These are phyloP conservation scores for Macrophomina pseudophaseolina DNA, from an alignment of 2,329 filamentous ascomycete species.

Conservation along the genomic window DNA sequence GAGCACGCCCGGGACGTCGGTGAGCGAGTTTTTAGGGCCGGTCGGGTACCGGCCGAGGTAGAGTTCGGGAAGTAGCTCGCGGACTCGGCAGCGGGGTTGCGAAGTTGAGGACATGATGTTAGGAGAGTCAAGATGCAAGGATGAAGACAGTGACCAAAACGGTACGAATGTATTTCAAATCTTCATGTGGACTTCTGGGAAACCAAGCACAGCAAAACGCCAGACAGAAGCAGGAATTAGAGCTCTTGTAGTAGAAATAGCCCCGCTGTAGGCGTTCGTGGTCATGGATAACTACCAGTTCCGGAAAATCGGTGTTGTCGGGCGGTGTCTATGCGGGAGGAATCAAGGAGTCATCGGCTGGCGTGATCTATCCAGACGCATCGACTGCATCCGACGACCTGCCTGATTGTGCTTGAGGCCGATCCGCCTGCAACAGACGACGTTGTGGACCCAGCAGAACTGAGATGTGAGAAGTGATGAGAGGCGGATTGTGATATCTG, in stretches of 20 bases:
- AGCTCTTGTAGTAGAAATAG: neutral
- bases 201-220: neutral
- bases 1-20: constrained; percentile 51
- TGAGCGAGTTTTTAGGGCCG: constrained; percentile 50
- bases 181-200: neutral
- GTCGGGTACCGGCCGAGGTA: constrained; percentile 44
- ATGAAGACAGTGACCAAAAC: neutral
- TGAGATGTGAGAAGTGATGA: neutral
- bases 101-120: neutral
- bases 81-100: constrained; percentile 39
- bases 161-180: neutral
- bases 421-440: neutral
- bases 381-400: neutral
- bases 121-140: neutral
- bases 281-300: neutral
- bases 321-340: no score
- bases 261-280: neutral
- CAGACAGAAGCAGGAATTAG: neutral
- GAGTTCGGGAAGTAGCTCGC: constrained; percentile 45
- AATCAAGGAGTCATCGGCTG: neutral
- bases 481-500: neutral
- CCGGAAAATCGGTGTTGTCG: neutral
- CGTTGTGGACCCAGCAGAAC: neutral
- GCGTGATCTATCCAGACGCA: neutral
- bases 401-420: neutral